Evolutionary conservation across 495 filamentous ascomycete genomes (phyloP).

Genomic region (Podospora pseudoanserina): DNA sequence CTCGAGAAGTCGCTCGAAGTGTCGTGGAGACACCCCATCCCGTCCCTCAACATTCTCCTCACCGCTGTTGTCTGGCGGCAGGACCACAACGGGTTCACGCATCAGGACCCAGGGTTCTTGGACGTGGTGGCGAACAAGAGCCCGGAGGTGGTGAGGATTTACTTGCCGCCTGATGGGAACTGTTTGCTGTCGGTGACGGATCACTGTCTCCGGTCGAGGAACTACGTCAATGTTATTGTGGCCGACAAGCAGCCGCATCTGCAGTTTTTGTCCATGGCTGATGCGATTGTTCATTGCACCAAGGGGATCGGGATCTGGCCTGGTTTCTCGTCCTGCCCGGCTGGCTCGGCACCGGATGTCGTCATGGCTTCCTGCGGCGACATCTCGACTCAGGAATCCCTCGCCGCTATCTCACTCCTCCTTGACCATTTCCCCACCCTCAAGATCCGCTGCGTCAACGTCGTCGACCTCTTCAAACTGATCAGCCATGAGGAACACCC

Average conservation of each 20-base stretch:
- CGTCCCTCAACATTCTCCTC: conserved; percentile 70
- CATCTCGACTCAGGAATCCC: conserved; percentile 63
- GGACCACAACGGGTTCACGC: conserved; percentile 77
- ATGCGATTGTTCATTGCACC: conserved; percentile 65
- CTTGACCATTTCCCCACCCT: conserved; percentile 60
- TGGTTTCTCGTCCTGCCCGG: conserved; percentile 49
- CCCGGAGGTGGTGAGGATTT: conserved; percentile 71
- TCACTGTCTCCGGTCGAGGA: conserved; percentile 64
- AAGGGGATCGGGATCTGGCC: conserved; percentile 58
- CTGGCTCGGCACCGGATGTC: conserved; percentile 59
- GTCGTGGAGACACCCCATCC: conserved; percentile 63
- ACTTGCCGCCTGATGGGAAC: conserved; percentile 72
- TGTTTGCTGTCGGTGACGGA: conserved; percentile 64
- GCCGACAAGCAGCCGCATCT: conserved; percentile 74
- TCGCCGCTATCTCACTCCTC: conserved; percentile 64
- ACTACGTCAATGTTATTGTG: conserved; percentile 75
- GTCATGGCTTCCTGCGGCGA: conserved; percentile 71
- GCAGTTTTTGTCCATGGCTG: conserved; percentile 65
- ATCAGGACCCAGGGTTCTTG: conserved; percentile 74
- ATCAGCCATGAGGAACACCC: conserved; percentile 62
- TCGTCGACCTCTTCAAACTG: conserved; percentile 71
- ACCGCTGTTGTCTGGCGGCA: conserved; percentile 74
- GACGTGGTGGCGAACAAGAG: conserved; percentile 72
- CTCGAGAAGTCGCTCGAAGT: conserved; percentile 71
- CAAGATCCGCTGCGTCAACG: conserved; percentile 71